Evolutionary conservation across 108 stramenopile species (phyloP).

Genomic region (Craspedostauros australis): DNA sequence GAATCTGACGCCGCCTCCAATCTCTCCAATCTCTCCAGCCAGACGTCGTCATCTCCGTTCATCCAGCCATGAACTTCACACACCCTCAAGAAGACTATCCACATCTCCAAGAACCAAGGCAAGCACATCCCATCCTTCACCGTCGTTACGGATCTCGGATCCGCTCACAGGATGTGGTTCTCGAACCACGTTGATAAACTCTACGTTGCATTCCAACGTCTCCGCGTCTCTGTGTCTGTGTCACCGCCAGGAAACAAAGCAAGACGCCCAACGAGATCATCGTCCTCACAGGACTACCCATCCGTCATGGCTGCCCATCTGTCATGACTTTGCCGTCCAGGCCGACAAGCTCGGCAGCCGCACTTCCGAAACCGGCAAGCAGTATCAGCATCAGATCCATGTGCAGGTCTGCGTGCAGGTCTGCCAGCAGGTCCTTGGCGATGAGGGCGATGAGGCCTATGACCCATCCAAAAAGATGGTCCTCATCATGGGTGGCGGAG

Average conservation of each 20-base stretch:
- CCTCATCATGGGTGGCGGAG: constrained; percentile 94
- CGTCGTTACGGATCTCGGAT: constrained; percentile 94
- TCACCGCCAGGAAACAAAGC: constrained; percentile 62
- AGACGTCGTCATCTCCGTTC: constrained; percentile 88
- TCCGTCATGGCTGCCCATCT: too few species aligned
- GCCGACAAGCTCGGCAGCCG: constrained; percentile 63
- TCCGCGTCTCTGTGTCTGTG: too few species aligned
- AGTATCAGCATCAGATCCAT: constrained; percentile 36
- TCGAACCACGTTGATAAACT: constrained; percentile 73
- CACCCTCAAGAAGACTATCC: constrained; percentile 41
- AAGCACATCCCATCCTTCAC: constrained; percentile 87
- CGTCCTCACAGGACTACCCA: constrained; percentile 81
- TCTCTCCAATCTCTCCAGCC: constrained; percentile 63
- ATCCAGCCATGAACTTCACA: constrained; percentile 90
- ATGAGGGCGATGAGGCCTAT: too few species aligned
- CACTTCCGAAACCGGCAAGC: constrained; percentile 37
- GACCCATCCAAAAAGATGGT: constrained; percentile 58
- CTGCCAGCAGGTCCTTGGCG: too few species aligned
- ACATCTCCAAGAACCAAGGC: constrained; percentile 48
- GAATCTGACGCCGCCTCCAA: constrained; percentile 52
- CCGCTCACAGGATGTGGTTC: constrained; percentile 93
- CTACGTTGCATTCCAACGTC: constrained; percentile 82
- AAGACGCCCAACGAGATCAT: constrained; percentile 73
- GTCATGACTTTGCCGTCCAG: constrained; percentile 75
- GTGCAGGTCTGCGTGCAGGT: constrained; percentile 60